Conservation (phyloP, 1,284 basidiomycete species). For the Malassezia japonica region DNA sequence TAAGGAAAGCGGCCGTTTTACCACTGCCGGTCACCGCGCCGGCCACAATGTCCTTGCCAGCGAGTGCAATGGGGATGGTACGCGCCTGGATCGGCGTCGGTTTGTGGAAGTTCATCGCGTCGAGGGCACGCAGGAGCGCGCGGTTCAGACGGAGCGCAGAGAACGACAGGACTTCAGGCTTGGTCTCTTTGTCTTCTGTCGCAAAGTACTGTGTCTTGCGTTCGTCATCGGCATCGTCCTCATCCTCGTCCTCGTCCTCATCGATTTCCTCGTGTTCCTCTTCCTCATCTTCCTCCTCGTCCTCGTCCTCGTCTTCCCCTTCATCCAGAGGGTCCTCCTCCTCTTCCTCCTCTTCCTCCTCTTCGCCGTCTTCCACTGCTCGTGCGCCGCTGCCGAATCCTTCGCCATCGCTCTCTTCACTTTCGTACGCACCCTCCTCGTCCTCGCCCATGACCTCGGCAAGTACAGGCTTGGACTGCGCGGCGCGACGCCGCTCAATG, state of each 20-base stretch:
- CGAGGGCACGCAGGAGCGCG: slow-evolving; percentile 74
- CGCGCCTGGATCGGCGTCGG: slow-evolving; percentile 72
- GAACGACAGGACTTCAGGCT: slow-evolving; percentile 53
- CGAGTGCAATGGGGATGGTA: slow-evolving; percentile 51
- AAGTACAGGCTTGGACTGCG: slow-evolving; percentile 9
- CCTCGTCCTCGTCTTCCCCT: slow-evolving; percentile 22
- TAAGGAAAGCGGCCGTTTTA: slow-evolving; percentile 80
- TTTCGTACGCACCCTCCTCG: slow-evolving; percentile 17
- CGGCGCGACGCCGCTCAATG: slow-evolving; percentile 36
- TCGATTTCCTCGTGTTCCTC: slow-evolving; percentile 17
- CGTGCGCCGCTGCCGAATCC: slow-evolving; percentile 30
- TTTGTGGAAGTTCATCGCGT: slow-evolving; percentile 65
- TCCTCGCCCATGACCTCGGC: slow-evolving; percentile 13
- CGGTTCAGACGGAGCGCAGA: slow-evolving; percentile 78
- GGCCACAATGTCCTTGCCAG: slow-evolving; percentile 55
- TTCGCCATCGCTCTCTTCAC: slow-evolving; percentile 51
- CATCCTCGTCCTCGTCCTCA: slow-evolving; percentile 9
- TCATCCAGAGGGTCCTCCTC: slow-evolving; percentile 49
- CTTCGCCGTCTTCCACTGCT: slow-evolving; percentile 22
- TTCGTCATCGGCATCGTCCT: slow-evolving; percentile 10
- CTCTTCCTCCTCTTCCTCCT: slow-evolving; percentile 37
- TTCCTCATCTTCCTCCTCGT: slow-evolving; percentile 22
- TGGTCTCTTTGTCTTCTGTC: slow-evolving; percentile 15
- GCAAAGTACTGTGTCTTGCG: slow-evolving; percentile 45
- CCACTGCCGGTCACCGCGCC: slow-evolving; percentile 88